Conservation (phyloP, 139 green algal genomes). For the Chlorella sp. region DNA sequence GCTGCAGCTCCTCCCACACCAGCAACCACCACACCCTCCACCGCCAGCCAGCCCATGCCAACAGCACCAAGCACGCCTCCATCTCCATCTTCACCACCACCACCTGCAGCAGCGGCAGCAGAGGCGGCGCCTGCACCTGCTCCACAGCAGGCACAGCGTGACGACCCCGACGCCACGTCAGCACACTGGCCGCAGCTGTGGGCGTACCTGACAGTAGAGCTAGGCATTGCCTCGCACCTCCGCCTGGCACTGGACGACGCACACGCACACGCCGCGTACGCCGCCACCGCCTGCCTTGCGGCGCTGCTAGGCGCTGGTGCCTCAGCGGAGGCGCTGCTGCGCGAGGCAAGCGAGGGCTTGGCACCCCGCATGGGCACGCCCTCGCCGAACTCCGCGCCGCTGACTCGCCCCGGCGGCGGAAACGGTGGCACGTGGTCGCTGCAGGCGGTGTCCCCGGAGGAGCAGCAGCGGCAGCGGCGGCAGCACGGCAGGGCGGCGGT, state of each 20-base stretch:
- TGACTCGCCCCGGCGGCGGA: not conserved
- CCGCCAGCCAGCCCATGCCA: not conserved
- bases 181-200: conserved; percentile 34
- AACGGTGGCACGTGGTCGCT: conserved; percentile 3
- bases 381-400: not conserved
- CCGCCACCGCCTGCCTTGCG: conserved; percentile 38
- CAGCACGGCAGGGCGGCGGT: not conserved
- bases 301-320: conserved; percentile 22
- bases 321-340: conserved; percentile 17
- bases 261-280: conserved; percentile 24
- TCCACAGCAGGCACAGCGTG: no score
- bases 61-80: no score
- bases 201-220: conserved; percentile 37
- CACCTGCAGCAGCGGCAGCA: no score
- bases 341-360: conserved; percentile 28
- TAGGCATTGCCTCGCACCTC: conserved; percentile 38
- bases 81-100: no score
- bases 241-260: conserved; percentile 56
- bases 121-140: no score
- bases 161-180: not conserved
- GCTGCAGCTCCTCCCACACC: not conserved
- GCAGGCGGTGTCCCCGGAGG: not conserved
- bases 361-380: conserved; percentile 20
- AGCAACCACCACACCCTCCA: not conserved
- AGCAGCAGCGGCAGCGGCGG: not conserved